Evolutionary conservation across 2,329 filamentous ascomycete species (phyloP), one percentile per base, ranked within the genome.

Genomic region (Fusarium hainanense): DNA sequence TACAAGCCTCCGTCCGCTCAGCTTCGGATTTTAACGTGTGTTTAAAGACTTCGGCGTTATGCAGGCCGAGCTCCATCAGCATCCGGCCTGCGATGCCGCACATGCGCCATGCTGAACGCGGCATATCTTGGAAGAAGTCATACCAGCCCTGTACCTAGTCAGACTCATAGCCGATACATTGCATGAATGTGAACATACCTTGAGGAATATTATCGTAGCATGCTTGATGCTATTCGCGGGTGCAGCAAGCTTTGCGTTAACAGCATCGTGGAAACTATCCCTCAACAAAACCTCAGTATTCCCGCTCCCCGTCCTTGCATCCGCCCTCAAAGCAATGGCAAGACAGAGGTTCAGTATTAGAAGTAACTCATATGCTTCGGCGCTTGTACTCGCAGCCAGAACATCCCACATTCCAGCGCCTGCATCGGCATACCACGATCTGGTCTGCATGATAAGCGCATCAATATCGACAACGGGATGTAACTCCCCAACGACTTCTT

Each of bases 51-150:
- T 75, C 73, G 16, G 70, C 58, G n/a, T 69, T 74, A n/a, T 76
- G 75, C 3, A 76, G 62, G 1, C 75, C 75, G 5, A 76, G 73
- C 28, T 76, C 75, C 71, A 76, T 72, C 10, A 74, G 13, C 50
- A 75, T 74, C 4, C 70, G 66, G 3, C 75, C 75, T 8, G 74
- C 75, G 4, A 70, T 59, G 0, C 75, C 75, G 3, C 74, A 76
- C 75, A 76, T 76, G 4, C 75, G 69, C 74, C 73, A 75, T 3
- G 75, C 74, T 18, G 63, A 71, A 1, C 70, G 73, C 0, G 65
- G 64, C 48, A 65, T 63, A 2, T 74, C 75, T 11, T 72, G 60
- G 32, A 77, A 76, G 47, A 71, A 76, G 28, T 74, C 62, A 14
- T 76, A 76, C 64, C 61, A 69, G 1, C 66, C 66, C 66, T 68